A percentile compares a stretch with the other conserved stretches of the same genome.
These are phyloP conservation scores for Colletotrichum theobromicola DNA, from an alignment of 2,329 filamentous ascomycete species.

Conservation along the genomic window DNA sequence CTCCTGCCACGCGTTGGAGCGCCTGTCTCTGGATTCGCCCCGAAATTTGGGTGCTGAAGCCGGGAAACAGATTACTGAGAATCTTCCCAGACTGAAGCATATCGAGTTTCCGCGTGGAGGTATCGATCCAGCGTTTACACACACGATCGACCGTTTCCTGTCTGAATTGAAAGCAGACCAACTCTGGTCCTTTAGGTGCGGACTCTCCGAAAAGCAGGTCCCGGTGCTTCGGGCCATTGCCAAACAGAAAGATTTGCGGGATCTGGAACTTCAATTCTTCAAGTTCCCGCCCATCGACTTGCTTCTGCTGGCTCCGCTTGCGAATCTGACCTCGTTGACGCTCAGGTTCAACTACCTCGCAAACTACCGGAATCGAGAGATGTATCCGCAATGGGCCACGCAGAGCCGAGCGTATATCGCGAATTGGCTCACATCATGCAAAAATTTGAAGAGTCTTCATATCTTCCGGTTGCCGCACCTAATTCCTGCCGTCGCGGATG, in stretches of 20 bases:
- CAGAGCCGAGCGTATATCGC: neutral
- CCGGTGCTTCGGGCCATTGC: neutral
- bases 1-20: neutral
- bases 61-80: neutral
- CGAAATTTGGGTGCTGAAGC: neutral
- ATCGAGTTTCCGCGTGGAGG: neutral
- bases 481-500: neutral
- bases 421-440: neutral
- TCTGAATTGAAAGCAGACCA: neutral
- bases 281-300: neutral
- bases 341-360: neutral
- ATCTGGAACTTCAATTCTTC: neutral
- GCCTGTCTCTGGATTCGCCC: neutral
- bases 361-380: rapidly evolving
- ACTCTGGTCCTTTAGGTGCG: neutral
- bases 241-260: neutral
- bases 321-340: neutral
- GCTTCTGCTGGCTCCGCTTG: neutral
- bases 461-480: neutral
- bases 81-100: neutral
- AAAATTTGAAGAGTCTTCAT: neutral
- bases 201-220: neutral
- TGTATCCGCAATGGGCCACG: neutral
- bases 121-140: neutral
- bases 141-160: neutral